Evolutionary conservation across 1,284 basidiomycete species (phyloP), one percentile per base, ranked within the genome.

Genomic region (Cerioporus squamosus): DNA sequence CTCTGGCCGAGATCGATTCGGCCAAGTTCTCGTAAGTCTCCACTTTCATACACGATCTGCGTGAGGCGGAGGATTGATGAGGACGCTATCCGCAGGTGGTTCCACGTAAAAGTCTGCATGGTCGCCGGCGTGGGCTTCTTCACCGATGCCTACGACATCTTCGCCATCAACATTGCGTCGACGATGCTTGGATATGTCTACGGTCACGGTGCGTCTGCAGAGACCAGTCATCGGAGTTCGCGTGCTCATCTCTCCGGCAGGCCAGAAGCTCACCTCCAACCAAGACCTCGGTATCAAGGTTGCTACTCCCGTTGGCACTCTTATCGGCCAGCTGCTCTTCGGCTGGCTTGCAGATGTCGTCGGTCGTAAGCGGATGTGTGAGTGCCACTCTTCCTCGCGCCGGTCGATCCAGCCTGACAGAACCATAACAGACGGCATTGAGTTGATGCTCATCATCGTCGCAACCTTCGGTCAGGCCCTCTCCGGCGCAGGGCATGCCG

Each of bases 91-190:
- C 17, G n/a, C n/a, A 76, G 74, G 15, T 68, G 70, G 70, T 80
- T 79, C 66, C 91, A 93, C 68, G 80, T 86, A 47, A 91, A 88
- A 70, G 82, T 92, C 54, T 85, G 83, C 69, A 62, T 87, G 48
- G 88, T 93, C 5, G 89, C 91, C 2, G 89, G 90, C 62, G 86
- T 88, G 12, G 91, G 91, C 36, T 93, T 93, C 79, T 93, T 92
- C 77, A 91, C 91, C 43, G 91, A 91, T 74, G 88, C 89, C 52
- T 90, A 90, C 65, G 87, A 90, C 63, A 83, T 90, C 40, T 90
- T 90, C 58, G 86, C 87, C 0, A 90, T 94, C 75, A 92, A 87
- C 67, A 87, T 93, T 45, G 90, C 84, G 0, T 83, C 88, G 0
- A 77, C 78, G 1, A 93, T 94, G 90, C 75, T 94, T 44, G 88